A percentile compares a stretch with the other conserved stretches of the same genome.
These are phyloP conservation scores for Puccinia sorghi DNA, from an alignment of 1,284 basidiomycete species.

Conservation along the genomic window DNA sequence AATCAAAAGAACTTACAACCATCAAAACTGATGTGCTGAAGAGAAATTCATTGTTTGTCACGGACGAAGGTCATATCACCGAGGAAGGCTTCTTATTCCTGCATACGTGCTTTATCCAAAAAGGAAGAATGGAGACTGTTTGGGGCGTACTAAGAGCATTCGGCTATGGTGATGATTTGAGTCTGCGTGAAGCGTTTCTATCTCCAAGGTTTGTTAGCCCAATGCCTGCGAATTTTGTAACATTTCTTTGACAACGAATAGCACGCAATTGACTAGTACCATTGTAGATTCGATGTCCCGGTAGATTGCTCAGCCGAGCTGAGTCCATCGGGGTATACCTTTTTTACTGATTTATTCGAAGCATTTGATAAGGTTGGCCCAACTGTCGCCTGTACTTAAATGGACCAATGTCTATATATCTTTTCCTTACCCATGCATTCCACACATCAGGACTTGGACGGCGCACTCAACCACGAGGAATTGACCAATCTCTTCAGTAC, in stretches of 20 bases:
- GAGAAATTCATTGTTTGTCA: constrained; percentile 64
- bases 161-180: constrained; percentile 91
- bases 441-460: constrained; percentile 74
- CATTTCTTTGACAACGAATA: constrained; percentile 39
- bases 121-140: constrained; percentile 92
- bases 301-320: constrained; percentile 92
- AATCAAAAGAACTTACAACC: constrained; percentile 81
- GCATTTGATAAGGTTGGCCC: constrained; percentile 80
- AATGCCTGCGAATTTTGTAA: not conserved
- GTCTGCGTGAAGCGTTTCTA: constrained; percentile 81
- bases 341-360: constrained; percentile 96
- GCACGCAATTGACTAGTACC: constrained; percentile 30
- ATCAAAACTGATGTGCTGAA: constrained; percentile 70
- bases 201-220: constrained; percentile 69
- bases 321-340: constrained; percentile 88
- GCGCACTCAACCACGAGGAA: constrained; percentile 81
- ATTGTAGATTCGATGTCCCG: constrained; percentile 81
- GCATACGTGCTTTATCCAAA: constrained; percentile 95
- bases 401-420: not conserved
- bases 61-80: constrained; percentile 70
- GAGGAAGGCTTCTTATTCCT: constrained; percentile 91
- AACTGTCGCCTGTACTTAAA: not conserved
- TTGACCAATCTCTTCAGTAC: constrained; percentile 87
- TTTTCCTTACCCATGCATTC: constrained; percentile 13
- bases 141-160: constrained; percentile 95